A percentile compares a stretch with the other conserved stretches of the same genome.
These are phyloP conservation scores for Leonotis leonurus DNA, from an alignment of 257 asterid species.

Conservation along the genomic window DNA sequence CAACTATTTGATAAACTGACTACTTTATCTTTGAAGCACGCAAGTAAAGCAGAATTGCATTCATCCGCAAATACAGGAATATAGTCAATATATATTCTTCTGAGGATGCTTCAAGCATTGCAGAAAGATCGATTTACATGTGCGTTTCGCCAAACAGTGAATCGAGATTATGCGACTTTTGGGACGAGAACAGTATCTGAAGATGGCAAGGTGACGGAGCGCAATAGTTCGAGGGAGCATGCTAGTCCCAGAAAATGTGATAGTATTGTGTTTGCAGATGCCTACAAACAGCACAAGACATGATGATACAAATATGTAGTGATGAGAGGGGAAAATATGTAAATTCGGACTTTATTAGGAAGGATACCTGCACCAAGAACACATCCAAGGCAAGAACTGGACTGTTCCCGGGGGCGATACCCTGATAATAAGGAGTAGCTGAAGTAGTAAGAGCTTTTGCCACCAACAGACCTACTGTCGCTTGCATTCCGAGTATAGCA, in stretches of 20 bases:
- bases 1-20: constrained; percentile 4
- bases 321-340: too few relatives aligned
- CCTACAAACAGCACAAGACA: constrained; percentile 37
- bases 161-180: constrained; percentile 44
- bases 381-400: constrained; percentile 96
- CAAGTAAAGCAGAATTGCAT: neutral
- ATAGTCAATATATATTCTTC: constrained; percentile 14
- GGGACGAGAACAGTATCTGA: constrained; percentile 58
- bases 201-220: constrained; percentile 81
- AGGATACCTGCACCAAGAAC: constrained; percentile 88
- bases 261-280: constrained; percentile 84
- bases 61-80: constrained; percentile 5
- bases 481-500: constrained; percentile 90
- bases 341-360: neutral
- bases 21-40: neutral
- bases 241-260: constrained; percentile 80
- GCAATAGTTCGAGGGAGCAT: constrained; percentile 83
- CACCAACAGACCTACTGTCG: constrained; percentile 89
- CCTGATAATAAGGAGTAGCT: constrained; percentile 78
- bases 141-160: neutral
- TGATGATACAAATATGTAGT: neutral
- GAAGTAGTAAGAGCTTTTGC: constrained; percentile 98
- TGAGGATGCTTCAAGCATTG: too few relatives aligned
- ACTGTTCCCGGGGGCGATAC: constrained; percentile 54
- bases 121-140: constrained; percentile 4